Percentiles rank a stretch among this genome's conserved stretches.
These are phyloP conservation scores for Cladosporium velox DNA, from an alignment of 2,329 filamentous ascomycete species.

Conservation along the genomic window DNA sequence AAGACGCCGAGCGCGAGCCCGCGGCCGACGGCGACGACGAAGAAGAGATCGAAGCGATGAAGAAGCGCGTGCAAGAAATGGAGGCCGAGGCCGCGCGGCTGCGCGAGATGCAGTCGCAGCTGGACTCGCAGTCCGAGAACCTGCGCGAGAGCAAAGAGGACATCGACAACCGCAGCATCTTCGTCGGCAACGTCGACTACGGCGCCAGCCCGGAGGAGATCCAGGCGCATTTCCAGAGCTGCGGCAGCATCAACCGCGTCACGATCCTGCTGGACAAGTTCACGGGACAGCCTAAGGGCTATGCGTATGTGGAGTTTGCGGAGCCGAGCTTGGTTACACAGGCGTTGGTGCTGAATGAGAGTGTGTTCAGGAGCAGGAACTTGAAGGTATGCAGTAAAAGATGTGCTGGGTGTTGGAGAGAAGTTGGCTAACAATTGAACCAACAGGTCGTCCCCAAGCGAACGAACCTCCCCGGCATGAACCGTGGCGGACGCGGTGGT, in stretches of 20 bases:
- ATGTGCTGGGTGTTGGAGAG: neutral
- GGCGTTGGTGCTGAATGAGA: slow-evolving; percentile 94
- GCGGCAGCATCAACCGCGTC: slow-evolving; percentile 94
- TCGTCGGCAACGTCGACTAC: slow-evolving; percentile 98
- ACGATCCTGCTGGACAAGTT: slow-evolving; percentile 98
- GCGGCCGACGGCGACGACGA: slow-evolving; percentile 40
- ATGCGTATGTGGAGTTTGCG: slow-evolving; percentile 97
- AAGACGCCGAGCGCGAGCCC: slow-evolving; percentile 24
- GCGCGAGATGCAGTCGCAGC: slow-evolving; percentile 57
- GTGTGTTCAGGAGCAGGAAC: slow-evolving; percentile 89
- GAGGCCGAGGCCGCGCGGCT: slow-evolving; percentile 61
- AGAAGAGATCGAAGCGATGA: slow-evolving; percentile 53
- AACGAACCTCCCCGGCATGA: slow-evolving; percentile 95
- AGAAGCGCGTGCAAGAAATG: slow-evolving; percentile 57
- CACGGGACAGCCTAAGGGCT: slow-evolving; percentile 98
- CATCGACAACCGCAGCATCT: slow-evolving; percentile 91
- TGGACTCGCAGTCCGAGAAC: slow-evolving; percentile 82
- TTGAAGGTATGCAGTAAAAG: slow-evolving; percentile 69
- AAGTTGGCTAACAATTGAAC: slow-evolving; percentile 20
- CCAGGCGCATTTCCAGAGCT: slow-evolving; percentile 96
- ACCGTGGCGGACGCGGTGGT: slow-evolving; percentile 66
- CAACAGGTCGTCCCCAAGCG: slow-evolving; percentile 82
- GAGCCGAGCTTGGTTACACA: slow-evolving; percentile 91
- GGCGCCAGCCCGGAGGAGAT: slow-evolving; percentile 96
- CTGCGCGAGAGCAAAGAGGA: slow-evolving; percentile 93